phyloP scores from a whole-genome alignment of 805 yeast genomes.

The Saccharomyces kudriavzevii region DNA sequence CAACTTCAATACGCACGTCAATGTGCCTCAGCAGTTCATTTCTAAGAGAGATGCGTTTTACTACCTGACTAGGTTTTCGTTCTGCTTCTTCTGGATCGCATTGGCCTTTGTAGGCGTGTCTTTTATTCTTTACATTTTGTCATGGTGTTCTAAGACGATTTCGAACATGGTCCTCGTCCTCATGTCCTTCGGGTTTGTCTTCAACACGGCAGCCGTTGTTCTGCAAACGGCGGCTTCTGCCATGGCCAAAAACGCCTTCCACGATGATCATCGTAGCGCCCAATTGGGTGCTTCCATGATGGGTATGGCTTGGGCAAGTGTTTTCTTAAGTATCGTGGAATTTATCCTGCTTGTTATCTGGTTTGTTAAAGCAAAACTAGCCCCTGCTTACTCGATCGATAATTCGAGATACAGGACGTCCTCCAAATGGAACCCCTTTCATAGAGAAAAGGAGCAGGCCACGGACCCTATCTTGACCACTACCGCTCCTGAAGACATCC shows the following conservation, averaged over 20 bases:
- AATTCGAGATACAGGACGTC: background rate
- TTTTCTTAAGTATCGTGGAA: conserved; percentile 31
- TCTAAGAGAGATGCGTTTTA: conserved; percentile 48
- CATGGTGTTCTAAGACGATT: conserved; percentile 48
- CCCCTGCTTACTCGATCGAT: background rate
- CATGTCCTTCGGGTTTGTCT: conserved; percentile 43
- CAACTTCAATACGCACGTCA: conserved; percentile 49
- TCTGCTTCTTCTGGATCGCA: conserved; percentile 53
- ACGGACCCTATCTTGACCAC: background rate
- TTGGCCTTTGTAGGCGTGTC: conserved; percentile 57
- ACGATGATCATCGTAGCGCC: conserved; percentile 35
- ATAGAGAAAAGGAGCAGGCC: conserved; percentile 5
- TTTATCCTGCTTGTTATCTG: conserved; percentile 1
- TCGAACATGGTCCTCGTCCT: conserved; percentile 48
- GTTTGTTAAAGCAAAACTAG: background rate
- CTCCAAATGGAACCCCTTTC: conserved; percentile 7
- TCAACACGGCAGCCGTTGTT: conserved; percentile 55
- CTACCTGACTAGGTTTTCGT: conserved; percentile 59
- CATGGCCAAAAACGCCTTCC: conserved; percentile 66
- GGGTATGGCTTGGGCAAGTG: conserved; percentile 68
- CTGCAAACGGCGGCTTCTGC: conserved; percentile 71
- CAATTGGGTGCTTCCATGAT: conserved; percentile 49
- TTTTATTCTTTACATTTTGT: conserved; percentile 45
- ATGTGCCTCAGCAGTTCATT: conserved; percentile 48
- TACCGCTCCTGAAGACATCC: background rate